A percentile compares a stretch with the other conserved stretches of the same genome.
Evolutionary conservation across 768 basidiomycete genomes (phyloP).

Genomic region (Mycena pura): DNA sequence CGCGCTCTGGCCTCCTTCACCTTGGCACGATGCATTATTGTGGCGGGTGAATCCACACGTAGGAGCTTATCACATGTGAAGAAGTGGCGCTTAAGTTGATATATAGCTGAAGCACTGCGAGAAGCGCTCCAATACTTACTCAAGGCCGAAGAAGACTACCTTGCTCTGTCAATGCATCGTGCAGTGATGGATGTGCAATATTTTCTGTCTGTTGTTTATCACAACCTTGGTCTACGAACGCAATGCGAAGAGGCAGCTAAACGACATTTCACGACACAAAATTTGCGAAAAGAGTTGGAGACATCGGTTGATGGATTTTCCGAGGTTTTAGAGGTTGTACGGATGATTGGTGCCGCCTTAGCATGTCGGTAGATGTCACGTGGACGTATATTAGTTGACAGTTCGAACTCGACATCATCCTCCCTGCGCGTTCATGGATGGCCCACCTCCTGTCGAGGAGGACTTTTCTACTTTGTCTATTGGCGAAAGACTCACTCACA

Average conservation of each 20-base stretch:
- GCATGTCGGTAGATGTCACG: slow-evolving; percentile 40
- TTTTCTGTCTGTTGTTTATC: slow-evolving; percentile 70
- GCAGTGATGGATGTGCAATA: slow-evolving; percentile 76
- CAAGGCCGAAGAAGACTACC: slow-evolving; percentile 72
- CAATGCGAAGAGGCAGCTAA: slow-evolving; percentile 63
- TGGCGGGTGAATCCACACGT: slow-evolving; percentile 57
- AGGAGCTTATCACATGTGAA: slow-evolving; percentile 1
- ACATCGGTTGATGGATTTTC: slow-evolving; percentile 58
- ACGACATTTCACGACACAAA: slow-evolving; percentile 55
- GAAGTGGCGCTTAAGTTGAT: not conserved
- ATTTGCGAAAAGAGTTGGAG: slow-evolving; percentile 49
- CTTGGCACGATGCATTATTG: slow-evolving; percentile 77
- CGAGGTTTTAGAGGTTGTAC: slow-evolving; percentile 63
- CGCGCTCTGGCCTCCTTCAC: slow-evolving; percentile 78
- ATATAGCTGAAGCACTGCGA: slow-evolving; percentile 48
- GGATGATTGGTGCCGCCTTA: slow-evolving; percentile 63
- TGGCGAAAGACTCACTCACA: slow-evolving; percentile 84
- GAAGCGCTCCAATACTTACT: slow-evolving; percentile 68
- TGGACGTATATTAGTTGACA: not conserved
- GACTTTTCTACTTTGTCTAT: slow-evolving; percentile 86
- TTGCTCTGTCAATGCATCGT: slow-evolving; percentile 59
- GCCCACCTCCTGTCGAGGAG: slow-evolving; percentile 90
- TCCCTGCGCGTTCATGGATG: slow-evolving; percentile 67
- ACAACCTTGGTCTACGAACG: slow-evolving; percentile 64
- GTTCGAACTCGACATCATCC: slow-evolving; percentile 10